phyloP scores from a whole-genome alignment of 352 stramenopile genomes.

The Phytophthora pseudosyringae region DNA sequence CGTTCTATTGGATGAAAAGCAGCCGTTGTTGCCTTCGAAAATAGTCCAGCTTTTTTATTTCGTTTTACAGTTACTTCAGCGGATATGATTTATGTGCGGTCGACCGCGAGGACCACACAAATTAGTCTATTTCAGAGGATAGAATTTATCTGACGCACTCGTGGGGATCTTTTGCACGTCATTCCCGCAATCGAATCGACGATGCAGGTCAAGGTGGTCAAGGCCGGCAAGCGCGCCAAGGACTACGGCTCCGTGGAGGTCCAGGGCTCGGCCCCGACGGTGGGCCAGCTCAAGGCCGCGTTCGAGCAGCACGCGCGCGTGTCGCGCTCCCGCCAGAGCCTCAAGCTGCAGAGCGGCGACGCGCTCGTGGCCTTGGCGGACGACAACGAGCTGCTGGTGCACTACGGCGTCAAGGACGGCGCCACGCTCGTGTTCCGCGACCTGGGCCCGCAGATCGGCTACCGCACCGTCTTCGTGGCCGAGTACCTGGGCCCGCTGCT shows the following conservation, averaged over 20 bases:
- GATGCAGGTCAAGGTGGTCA: conserved; percentile 76
- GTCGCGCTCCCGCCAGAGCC: conserved; percentile 63
- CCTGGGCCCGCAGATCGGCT: conserved; percentile 87
- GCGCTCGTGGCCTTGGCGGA: conserved; percentile 52
- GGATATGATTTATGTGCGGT: no score
- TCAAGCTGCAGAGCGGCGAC: conserved; percentile 56
- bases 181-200: conserved; percentile 11
- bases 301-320: conserved; percentile 61
- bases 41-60: no score
- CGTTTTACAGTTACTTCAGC: no score
- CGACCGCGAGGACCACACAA: no score
- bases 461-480: conserved; percentile 87
- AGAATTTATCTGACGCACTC: conserved; percentile 6
- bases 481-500: conserved; percentile 89
- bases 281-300: conserved; percentile 60
- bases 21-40: background rate
- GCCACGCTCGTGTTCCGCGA: conserved; percentile 78
- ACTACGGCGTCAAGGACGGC: conserved; percentile 61
- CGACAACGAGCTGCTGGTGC: conserved; percentile 59
- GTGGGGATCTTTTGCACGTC: conserved; percentile 10
- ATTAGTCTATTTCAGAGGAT: no score
- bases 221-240: conserved; percentile 56
- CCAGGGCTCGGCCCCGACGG: conserved; percentile 40
- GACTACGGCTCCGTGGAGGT: conserved; percentile 59
- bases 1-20: conserved; percentile 19